These are phyloP conservation scores for Acacia pycnantha DNA, from an alignment of 331 rosid species.

Conservation along the genomic window DNA sequence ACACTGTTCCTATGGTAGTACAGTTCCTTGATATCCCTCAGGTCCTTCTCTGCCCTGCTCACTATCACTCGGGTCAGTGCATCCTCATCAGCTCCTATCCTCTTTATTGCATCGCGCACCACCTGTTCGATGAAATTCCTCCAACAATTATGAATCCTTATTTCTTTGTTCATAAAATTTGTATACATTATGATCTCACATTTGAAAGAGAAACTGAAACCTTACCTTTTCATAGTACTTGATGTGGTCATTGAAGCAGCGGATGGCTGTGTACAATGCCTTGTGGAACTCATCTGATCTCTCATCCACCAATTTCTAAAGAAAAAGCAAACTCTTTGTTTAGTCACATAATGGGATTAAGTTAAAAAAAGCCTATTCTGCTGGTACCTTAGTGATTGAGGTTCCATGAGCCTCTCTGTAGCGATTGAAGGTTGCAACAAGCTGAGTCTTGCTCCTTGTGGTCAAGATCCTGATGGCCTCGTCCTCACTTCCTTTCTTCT, in stretches of 20 bases:
- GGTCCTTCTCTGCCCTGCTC: constrained; percentile 67
- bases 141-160: not conserved
- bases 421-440: constrained; percentile 52
- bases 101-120: constrained; percentile 59
- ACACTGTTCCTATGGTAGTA: constrained; percentile 63
- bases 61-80: constrained; percentile 58
- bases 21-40: constrained; percentile 53
- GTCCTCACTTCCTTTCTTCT: constrained; percentile 40
- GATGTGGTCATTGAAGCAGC: constrained; percentile 60
- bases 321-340: not conserved
- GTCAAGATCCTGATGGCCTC: constrained; percentile 56
- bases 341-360: not conserved
- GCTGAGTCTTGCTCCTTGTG: constrained; percentile 65
- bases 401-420: constrained; percentile 52
- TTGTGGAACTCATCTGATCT: constrained; percentile 42
- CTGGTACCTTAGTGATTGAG: constrained; percentile 54
- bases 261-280: constrained; percentile 55
- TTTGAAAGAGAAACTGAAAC: not conserved
- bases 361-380: not conserved
- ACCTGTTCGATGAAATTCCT: constrained; percentile 31
- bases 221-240: constrained; percentile 80
- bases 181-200: not conserved
- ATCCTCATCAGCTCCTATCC: constrained; percentile 48
- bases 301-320: constrained; percentile 55
- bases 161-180: not conserved